These are phyloP conservation scores for Diplodia scrobiculata DNA, from an alignment of 2,329 filamentous ascomycete species.

Conservation along the genomic window DNA sequence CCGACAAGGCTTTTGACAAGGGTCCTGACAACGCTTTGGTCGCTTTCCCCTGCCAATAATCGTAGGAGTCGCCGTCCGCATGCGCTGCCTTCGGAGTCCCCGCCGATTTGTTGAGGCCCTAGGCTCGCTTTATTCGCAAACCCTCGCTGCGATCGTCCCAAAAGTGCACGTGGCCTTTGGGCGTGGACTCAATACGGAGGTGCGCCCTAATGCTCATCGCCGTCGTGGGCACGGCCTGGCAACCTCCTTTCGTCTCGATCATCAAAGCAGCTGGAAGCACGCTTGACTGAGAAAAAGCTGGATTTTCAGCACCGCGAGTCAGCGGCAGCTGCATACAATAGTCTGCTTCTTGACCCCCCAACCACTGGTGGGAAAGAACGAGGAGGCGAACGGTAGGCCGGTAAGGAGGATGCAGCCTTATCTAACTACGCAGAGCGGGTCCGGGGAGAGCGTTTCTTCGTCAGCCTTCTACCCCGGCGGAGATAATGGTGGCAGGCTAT, in stretches of 20 bases:
- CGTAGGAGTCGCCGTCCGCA: neutral
- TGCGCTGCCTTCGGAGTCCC: neutral
- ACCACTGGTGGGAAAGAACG: neutral
- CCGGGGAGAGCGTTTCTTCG: neutral
- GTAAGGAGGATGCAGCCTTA: neutral
- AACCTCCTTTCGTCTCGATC: neutral
- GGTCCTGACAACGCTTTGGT: neutral
- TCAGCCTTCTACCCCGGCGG: conserved; percentile 2
- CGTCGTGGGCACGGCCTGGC: conserved; percentile 1
- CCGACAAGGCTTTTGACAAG: neutral
- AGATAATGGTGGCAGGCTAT: neutral
- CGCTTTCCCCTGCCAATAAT: neutral
- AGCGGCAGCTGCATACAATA: neutral
- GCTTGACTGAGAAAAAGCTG: neutral
- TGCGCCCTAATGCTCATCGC: conserved; percentile 2
- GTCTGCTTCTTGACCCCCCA: neutral
- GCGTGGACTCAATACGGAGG: neutral
- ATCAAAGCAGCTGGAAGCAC: conserved; percentile 8
- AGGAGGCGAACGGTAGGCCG: neutral
- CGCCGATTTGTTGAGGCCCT: neutral
- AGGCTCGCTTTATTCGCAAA: neutral
- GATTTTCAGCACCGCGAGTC: neutral
- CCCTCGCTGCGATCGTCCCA: neutral
- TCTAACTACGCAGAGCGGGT: neutral
- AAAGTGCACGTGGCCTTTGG: neutral